Conservation (phyloP, 176 grass and related monocot genomes). For the Triticum urartu region DNA sequence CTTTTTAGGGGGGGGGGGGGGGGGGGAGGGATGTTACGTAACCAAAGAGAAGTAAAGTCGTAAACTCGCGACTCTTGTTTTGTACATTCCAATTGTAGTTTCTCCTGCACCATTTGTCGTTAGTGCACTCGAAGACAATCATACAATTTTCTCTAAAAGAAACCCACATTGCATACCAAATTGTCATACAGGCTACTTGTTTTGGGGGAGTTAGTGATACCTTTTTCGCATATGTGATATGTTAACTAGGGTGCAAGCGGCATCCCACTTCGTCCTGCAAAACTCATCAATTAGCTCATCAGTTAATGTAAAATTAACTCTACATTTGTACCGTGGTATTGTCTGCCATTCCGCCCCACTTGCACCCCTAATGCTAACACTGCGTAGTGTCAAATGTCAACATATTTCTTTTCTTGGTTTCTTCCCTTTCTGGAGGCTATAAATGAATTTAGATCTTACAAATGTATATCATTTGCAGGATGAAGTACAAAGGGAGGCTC, state of each 20-base stretch:
- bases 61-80: background rate
- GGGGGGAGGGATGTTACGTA: background rate
- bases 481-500: conserved; percentile 91
- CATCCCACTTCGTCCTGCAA: background rate
- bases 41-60: background rate
- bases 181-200: background rate
- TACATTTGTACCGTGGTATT: background rate
- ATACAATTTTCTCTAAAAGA: background rate
- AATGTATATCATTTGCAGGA: conserved; percentile 50
- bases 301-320: background rate
- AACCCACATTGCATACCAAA: background rate
- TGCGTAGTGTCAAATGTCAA: background rate
- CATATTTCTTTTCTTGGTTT: background rate
- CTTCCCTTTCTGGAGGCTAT: background rate
- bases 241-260: background rate
- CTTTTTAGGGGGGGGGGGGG: background rate
- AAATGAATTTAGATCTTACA: conserved; percentile 24
- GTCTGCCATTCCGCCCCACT: background rate
- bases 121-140: background rate
- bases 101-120: conserved; percentile 8
- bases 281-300: background rate
- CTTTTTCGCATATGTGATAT: background rate
- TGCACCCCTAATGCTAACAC: background rate
- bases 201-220: conserved; percentile 5
- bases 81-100: background rate